These are phyloP conservation scores for Cnidoscolus chayamansa DNA, from an alignment of 441 rosid genomes.

Conservation along the genomic window DNA sequence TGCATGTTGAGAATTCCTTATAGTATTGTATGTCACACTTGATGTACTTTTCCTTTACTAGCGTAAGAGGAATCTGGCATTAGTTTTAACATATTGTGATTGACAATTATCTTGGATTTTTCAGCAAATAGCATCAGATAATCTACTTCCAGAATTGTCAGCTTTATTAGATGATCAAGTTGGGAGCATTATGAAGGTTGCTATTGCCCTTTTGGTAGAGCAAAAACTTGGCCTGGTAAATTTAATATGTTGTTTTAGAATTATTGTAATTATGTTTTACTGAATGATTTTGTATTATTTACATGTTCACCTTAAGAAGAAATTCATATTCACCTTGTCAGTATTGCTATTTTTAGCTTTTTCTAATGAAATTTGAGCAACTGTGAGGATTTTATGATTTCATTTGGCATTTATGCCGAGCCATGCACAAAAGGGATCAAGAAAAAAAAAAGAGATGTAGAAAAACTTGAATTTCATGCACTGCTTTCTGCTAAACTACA, in stretches of 20 bases:
- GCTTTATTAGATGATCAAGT: constrained; percentile 31
- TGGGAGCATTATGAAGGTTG: constrained; percentile 59
- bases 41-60: not conserved
- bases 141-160: constrained; percentile 45
- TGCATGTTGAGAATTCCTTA: constrained; percentile 72
- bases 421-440: not conserved
- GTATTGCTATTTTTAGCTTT: not conserved
- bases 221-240: constrained; percentile 49
- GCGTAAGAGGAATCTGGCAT: constrained; percentile 5
- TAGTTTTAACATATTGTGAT: not conserved
- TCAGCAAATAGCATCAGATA: constrained; percentile 67
- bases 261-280: constrained; percentile 1
- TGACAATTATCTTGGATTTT: constrained; percentile 21
- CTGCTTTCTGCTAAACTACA: not conserved
- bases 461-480: not conserved
- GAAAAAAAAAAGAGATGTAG: not conserved
- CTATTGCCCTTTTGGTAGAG: constrained; percentile 50
- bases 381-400: not conserved
- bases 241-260: not conserved
- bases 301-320: not conserved
- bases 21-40: constrained; percentile 37
- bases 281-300: constrained; percentile 17
- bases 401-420: not conserved
- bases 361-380: not conserved
- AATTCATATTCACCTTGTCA: not conserved